Conservation (phyloP, 1,139 yeast genomes). For the Suhomyces chickasaworum region DNA sequence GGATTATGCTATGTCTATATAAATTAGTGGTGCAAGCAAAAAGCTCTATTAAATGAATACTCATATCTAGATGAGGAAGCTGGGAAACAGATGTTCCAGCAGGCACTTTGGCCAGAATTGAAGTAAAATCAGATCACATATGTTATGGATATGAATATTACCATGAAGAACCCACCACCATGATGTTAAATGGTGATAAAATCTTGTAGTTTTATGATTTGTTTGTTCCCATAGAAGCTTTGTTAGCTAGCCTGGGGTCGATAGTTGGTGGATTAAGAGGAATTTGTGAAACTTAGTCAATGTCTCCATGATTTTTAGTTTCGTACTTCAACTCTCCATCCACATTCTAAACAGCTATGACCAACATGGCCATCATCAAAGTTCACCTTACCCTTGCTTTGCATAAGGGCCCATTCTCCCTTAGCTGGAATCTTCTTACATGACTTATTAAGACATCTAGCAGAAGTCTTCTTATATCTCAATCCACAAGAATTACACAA, state of each 20-base stretch:
- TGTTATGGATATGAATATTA: neutral
- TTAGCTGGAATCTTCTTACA: slow-evolving; percentile 94
- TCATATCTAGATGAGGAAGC: neutral
- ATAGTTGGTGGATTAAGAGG: too few species aligned
- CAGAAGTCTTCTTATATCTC: slow-evolving; percentile 90
- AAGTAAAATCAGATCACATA: neutral
- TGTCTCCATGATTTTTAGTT: slow-evolving; percentile 4
- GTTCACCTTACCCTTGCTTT: slow-evolving; percentile 55
- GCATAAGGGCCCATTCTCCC: slow-evolving; percentile 93
- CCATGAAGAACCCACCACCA: neutral
- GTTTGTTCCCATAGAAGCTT: neutral
- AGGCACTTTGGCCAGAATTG: neutral
- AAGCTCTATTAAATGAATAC: neutral
- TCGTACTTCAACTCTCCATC: slow-evolving; percentile 47
- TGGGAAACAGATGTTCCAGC: neutral
- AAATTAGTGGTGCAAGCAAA: neutral
- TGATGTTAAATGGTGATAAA: neutral
- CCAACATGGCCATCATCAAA: slow-evolving; percentile 50
- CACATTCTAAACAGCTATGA: slow-evolving; percentile 72
- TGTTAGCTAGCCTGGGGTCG: too few species aligned
- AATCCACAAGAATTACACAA: slow-evolving; percentile 95
- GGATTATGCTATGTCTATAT: slow-evolving; percentile 1
- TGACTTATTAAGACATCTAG: slow-evolving; percentile 72
- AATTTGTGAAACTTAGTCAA: neutral
- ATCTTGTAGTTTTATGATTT: neutral